Evolutionary conservation across 768 basidiomycete species (phyloP), one percentile per base, ranked within the genome.

Genomic region (Suillus tomentosus): DNA sequence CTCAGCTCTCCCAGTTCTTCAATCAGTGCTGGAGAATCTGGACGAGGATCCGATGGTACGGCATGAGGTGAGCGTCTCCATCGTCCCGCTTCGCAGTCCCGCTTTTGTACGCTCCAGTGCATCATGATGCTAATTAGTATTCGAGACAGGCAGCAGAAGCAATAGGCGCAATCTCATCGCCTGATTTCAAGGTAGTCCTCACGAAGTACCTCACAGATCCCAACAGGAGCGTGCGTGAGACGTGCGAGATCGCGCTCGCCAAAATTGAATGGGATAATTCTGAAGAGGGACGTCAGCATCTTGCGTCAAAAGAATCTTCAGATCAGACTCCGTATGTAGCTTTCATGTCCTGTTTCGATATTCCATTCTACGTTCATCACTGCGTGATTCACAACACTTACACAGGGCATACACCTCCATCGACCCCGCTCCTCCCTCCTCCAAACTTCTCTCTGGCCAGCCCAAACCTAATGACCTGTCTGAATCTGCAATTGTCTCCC

Each of bases 221-320:
- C 11, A 85, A 91, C 66, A 82, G 87, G 55, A 85, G 86, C 45
- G 91, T 96, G 0, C 84, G 95, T 42, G 97, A 99, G 79, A 99
- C 97, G 0, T 98, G 96, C 76, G 95, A 99, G 78, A 95, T 99
- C 65, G 97, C 97, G 1, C 85, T 99, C 48, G 93, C 88, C 7
- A 97, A 95, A 82, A 96, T 99, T 64, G 84, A 92, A 70, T 99
- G 92, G 90, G 95, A 98, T 68, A 83, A 86, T 68, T 91, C 90
- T 19, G 85, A 88, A 65, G 90, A 93, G 70, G 89, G 89, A 5
- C 80, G 79, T 69, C 81, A 74, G 64, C 81, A 88, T 68, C 63
- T 74, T 47, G 69, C 71, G 27, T 72, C 62, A 15, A 68, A 71
- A 42, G 73, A 75, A 14, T 75, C 78, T 42, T 68, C 70, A n/a